A percentile compares a stretch with the other conserved stretches of the same genome.
phyloP scores from a whole-genome alignment of 2,329 filamentous ascomycete species.

The Xylaria sp. region DNA sequence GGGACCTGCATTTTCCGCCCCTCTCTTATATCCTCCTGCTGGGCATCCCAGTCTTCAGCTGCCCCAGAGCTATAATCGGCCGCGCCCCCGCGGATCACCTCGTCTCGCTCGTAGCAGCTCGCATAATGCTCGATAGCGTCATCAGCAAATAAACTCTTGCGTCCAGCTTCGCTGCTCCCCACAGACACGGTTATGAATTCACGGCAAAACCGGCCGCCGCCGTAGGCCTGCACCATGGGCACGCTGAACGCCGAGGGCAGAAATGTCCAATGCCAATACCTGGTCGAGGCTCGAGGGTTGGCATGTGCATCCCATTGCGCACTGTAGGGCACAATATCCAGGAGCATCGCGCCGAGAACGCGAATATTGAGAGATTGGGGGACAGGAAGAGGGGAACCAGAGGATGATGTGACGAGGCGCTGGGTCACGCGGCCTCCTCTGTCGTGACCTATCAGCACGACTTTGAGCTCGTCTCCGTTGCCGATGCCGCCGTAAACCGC shows the following conservation, averaged over 20 bases:
- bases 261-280: constrained; percentile 37
- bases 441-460: constrained; percentile 35
- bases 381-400: constrained; percentile 10
- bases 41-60: constrained; percentile 38
- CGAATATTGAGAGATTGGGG: constrained; percentile 20
- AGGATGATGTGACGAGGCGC: constrained; percentile 30
- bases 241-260: constrained; percentile 29
- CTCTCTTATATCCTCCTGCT: constrained; percentile 26
- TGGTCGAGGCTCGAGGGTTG: constrained; percentile 30
- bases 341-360: constrained; percentile 31
- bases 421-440: constrained; percentile 32
- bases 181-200: constrained; percentile 19
- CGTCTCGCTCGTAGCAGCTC: constrained; percentile 29
- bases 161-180: constrained; percentile 23
- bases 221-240: constrained; percentile 34
- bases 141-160: constrained; percentile 24
- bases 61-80: constrained; percentile 38
- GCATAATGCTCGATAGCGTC: constrained; percentile 37
- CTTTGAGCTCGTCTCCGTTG: constrained; percentile 15
- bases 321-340: constrained; percentile 36
- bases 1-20: constrained; percentile 28
- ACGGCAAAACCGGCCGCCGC: constrained; percentile 32
- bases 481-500: constrained; percentile 21
- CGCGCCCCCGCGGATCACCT: constrained; percentile 31
- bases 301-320: constrained; percentile 36